Evolutionary conservation across 345 rosid genomes (phyloP).

Genomic region (Kandelia obovata): DNA sequence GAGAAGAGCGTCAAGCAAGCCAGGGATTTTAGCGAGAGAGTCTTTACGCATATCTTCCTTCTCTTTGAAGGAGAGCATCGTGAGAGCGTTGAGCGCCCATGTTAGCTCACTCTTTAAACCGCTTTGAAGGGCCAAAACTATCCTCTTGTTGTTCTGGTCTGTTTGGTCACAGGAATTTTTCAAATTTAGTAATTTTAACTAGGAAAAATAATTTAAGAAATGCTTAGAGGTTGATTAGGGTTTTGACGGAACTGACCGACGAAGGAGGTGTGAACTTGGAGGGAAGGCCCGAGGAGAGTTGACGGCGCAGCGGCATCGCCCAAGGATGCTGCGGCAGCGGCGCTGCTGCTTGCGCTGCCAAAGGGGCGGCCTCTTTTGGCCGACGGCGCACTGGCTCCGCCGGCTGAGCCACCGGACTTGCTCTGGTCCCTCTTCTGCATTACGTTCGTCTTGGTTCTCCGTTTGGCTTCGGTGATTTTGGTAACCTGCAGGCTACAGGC

Average conservation of each 20-base stretch:
- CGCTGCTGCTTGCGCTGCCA: slow-evolving; percentile 59
- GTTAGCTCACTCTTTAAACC: slow-evolving; percentile 92
- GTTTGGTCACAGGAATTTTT: background rate
- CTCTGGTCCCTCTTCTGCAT: slow-evolving; percentile 90
- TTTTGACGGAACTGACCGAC: slow-evolving; percentile 46
- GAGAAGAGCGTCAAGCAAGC: slow-evolving; percentile 93
- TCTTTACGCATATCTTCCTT: slow-evolving; percentile 88
- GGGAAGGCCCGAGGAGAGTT: slow-evolving; percentile 76
- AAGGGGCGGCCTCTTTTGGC: slow-evolving; percentile 88
- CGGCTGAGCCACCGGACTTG: slow-evolving; percentile 65
- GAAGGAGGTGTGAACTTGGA: slow-evolving; percentile 83
- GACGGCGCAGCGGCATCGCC: slow-evolving; percentile 68
- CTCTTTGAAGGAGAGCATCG: slow-evolving; percentile 90
- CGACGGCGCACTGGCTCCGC: slow-evolving; percentile 57
- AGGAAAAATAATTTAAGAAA: background rate
- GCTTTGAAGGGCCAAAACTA: slow-evolving; percentile 93
- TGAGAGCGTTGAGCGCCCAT: slow-evolving; percentile 93
- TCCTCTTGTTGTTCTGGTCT: slow-evolving; percentile 88
- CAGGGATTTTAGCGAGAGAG: slow-evolving; percentile 85
- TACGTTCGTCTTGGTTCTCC: too few relatives aligned
- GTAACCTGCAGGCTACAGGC: too few relatives aligned
- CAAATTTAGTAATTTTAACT: background rate
- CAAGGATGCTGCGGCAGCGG: slow-evolving; percentile 37
- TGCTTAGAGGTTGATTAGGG: background rate
- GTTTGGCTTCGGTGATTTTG: too few relatives aligned